These are phyloP conservation scores for Rhizopus sp. DNA, from an alignment of 371 early-diverging fungal genomes.

Conservation along the genomic window DNA sequence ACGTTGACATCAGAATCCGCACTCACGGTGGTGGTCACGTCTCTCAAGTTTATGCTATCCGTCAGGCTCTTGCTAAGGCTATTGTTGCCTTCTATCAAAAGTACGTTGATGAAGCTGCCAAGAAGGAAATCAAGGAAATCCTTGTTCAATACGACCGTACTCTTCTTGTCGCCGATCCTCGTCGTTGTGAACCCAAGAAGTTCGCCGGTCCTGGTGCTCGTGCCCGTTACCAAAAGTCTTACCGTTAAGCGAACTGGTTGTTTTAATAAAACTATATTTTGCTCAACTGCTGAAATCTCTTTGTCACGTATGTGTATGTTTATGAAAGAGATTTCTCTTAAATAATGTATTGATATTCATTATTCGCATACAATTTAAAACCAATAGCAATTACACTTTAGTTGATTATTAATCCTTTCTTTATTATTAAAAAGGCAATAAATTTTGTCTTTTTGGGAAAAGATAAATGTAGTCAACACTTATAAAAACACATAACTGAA, in stretches of 20 bases:
- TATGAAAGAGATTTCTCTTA: no score
- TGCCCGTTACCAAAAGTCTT: constrained; percentile 97
- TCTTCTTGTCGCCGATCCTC: constrained; percentile 99
- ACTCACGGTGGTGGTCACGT: constrained; percentile 97
- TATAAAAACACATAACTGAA: no score
- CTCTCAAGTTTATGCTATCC: constrained; percentile 98
- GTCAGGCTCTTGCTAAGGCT: constrained; percentile 99
- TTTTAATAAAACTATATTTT: constrained; percentile 23
- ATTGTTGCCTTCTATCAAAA: constrained; percentile 99
- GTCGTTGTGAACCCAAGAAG: constrained; percentile 99
- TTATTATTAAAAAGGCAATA: no score
- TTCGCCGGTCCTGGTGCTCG: constrained; percentile 99
- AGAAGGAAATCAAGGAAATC: constrained; percentile 98
- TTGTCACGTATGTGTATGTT: no score
- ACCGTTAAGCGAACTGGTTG: constrained; percentile 63
- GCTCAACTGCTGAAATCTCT: no score
- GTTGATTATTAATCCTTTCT: no score
- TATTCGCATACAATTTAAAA: no score
- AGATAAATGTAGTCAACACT: no score
- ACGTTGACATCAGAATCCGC: constrained; percentile 97
- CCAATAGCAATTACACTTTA: no score
- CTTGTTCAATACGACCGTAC: constrained; percentile 98
- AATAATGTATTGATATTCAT: no score
- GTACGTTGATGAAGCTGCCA: constrained; percentile 98
- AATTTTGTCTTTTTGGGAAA: no score